Base-by-base conservation (phyloP, 2,329 filamentous ascomycete genomes). In the Macroventuria anomochaeta region DNA sequence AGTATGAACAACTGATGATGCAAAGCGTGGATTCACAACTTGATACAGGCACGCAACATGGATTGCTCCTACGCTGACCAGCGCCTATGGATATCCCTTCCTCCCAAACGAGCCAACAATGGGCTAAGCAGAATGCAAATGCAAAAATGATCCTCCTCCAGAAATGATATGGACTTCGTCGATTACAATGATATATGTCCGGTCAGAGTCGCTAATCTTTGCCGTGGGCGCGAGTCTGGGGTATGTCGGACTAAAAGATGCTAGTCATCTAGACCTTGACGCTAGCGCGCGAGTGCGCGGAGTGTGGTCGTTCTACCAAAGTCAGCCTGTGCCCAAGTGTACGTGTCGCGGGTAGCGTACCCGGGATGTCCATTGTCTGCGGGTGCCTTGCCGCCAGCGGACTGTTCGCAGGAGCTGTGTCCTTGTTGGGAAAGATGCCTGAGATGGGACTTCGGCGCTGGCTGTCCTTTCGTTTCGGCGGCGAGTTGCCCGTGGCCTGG, bases 401-500 rank as follows among this genome's bases (percentile, higher is more conserved):
- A 57, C 61, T 72, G 52, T 57, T 50, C 34, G 57, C 44, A 15
- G 43, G 20, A 7, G 43, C 62, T 32, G 63, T 67, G 54, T 66
- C 76, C 34, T 71, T 65, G 53, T 55, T 58, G 21, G 64, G 41
- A 46, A 67, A 68, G 46, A 56, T 46, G 39, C 55, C 60, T 41
- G 65, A 32, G 54, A 68, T 40, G 33, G 68, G 65, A 7, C 57
- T 63, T 17, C 59, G 67, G 33, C 63, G 65, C 60, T 70, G 69
- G 59, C 56, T 65, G 62, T 69, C 64, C 33, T 64, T 70, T 55
- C 62, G 67, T 39, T 61, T 55, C 7, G 70, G 65, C n/a, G 73
- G 69, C 3, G 68, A 68, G 55, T 58, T 65, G 59, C 58, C 66
- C 46, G 67, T 69, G 33, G 69, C 73, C 46, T 71, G 58, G 61